Evolutionary conservation across 2,329 filamentous ascomycete species (phyloP), one percentile per base, ranked within the genome.

Genomic region (Scopulariopsis brevicaulis): DNA sequence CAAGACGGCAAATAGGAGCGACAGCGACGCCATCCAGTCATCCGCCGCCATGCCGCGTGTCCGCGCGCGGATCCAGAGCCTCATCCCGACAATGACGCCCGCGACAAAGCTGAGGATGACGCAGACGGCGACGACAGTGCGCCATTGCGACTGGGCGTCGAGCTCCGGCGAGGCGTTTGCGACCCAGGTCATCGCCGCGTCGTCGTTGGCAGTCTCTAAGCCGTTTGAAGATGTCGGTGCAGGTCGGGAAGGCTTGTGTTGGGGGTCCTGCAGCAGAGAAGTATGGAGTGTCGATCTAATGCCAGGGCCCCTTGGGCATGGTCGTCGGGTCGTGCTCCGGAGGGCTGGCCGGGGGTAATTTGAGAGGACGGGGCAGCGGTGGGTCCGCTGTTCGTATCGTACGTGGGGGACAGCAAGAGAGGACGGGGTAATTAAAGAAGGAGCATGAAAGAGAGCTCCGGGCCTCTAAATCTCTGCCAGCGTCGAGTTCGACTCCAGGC

Each of bases 81-180:
- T 69, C 34, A 73, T 58, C 1, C 61, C 62, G 7, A 81, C 77
- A 0, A 74, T 66, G 4, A 66, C 56, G 1, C 72, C 66, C 58
- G 78, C 77, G 4, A 79, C 57, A 0, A 72, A 56, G 0, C 76
- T 75, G 15, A 81, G 63, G 22, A 71, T 65, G n/a, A 74, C 60
- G 60, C 74, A 78, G 25, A 82, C 73, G n/a, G 70, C 68, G 25
- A 82, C 68, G 50, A 82, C 80, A 37, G 69, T 70, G 22, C 66
- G 72, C 60, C 75, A 81, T 56, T 80, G 68, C 3, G 79, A 81
- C 58, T 68, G 61, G 22, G 66, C 69, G 53, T 81, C 70, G 25
- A 80, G 68, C 62, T 75, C 74, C 7, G 73, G 68, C 8, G 74
- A 68, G 55, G 75, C 77, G 67, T 80, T 74, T 51, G 73, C 62